A percentile compares a stretch with the other conserved stretches of the same genome.
Conservation (phyloP, 2,329 filamentous ascomycete genomes). For the Elsinoe perseae region DNA sequence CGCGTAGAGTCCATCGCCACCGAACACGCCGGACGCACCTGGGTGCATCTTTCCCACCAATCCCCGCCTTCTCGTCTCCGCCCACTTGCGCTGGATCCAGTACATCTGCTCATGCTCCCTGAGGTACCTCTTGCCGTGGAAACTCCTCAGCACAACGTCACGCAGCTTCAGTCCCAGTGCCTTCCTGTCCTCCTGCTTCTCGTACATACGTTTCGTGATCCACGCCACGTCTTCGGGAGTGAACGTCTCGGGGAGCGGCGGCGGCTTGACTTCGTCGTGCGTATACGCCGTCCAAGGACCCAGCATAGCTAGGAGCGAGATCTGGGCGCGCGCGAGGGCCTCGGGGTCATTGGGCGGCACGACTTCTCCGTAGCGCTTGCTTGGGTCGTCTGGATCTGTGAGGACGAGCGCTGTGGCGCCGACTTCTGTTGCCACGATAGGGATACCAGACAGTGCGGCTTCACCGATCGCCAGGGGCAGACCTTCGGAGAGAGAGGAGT, state of each 20-base stretch:
- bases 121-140: conserved; percentile 52
- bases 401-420: conserved; percentile 48
- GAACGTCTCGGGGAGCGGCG: conserved; percentile 43
- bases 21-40: conserved; percentile 13
- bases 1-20: conserved; percentile 15
- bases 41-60: conserved; percentile 14
- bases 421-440: conserved; percentile 50
- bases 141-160: conserved; percentile 51
- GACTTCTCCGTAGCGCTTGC: conserved; percentile 51
- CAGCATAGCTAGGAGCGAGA: conserved; percentile 53
- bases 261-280: conserved; percentile 38
- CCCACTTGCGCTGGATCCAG: conserved; percentile 22
- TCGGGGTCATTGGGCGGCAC: conserved; percentile 57
- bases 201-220: conserved; percentile 52
- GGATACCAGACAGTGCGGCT: conserved; percentile 49
- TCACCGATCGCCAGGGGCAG: conserved; percentile 52
- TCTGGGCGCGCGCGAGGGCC: conserved; percentile 53
- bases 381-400: conserved; percentile 41
- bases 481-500: conserved; percentile 50
- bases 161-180: conserved; percentile 52
- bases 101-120: conserved; percentile 33
- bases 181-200: conserved; percentile 48
- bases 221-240: conserved; percentile 44
- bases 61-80: conserved; percentile 16
- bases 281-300: conserved; percentile 55